Conservation (phyloP, 192 early-diverging fungal genomes). For the Backusella macrospora region DNA sequence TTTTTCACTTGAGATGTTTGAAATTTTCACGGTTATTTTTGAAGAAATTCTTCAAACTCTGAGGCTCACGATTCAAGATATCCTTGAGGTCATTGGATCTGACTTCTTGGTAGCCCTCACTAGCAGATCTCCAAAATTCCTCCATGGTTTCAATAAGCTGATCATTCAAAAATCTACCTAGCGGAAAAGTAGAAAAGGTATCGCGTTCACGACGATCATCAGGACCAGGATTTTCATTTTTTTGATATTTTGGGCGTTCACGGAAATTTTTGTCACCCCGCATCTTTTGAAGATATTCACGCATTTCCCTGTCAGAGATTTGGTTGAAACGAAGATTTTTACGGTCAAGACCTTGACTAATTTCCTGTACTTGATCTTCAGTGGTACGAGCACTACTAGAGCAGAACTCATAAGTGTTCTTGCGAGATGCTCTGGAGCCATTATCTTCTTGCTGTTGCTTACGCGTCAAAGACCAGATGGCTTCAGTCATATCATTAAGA, state of each 20-base stretch:
- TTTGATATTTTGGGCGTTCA: neutral
- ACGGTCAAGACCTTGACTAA: constrained; percentile 3
- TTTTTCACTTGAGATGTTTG: constrained; percentile 9
- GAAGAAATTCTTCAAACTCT: constrained; percentile 10
- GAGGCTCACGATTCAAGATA: constrained; percentile 14
- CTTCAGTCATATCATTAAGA: constrained; percentile 21
- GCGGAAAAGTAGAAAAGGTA: constrained; percentile 21
- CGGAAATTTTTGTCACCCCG: constrained; percentile 22
- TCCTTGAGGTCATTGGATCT: constrained; percentile 14
- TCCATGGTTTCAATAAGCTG: constrained; percentile 21
- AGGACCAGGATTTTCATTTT: neutral
- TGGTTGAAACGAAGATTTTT: constrained; percentile 10
- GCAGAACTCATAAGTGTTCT: constrained; percentile 18
- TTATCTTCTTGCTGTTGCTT: neutral
- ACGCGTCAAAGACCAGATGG: neutral
- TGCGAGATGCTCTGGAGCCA: neutral
- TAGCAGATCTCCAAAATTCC: constrained; percentile 17
- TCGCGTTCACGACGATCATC: neutral
- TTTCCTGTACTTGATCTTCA: constrained; percentile 4
- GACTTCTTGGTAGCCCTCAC: constrained; percentile 7
- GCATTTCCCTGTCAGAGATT: neutral
- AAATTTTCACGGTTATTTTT: constrained; percentile 27
- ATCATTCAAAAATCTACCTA: constrained; percentile 24
- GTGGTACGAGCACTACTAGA: neutral
- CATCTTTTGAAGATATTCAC: constrained; percentile 16